Percentiles rank a stretch among this genome's conserved stretches.
phyloP scores from a whole-genome alignment of 768 basidiomycete genomes.

The Lepiota brunneoincarnata region DNA sequence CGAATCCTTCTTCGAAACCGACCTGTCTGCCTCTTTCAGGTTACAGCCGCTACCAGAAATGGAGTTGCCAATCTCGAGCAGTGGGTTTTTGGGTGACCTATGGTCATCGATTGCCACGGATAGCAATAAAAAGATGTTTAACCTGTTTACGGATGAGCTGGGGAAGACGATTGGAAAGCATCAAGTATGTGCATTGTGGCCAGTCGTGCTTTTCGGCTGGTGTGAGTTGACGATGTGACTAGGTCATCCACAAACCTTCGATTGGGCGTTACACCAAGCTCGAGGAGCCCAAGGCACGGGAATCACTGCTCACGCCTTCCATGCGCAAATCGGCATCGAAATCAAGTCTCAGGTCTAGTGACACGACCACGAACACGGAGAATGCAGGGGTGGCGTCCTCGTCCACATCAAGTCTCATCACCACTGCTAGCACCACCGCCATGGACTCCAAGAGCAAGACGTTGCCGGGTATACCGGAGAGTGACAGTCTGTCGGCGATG shows the following conservation, averaged over 20 bases:
- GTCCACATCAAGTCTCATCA: slow-evolving; percentile 26
- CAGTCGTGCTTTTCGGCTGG: background rate
- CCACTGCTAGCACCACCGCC: slow-evolving; percentile 26
- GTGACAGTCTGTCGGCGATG: slow-evolving; percentile 48
- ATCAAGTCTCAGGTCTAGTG: slow-evolving; percentile 36
- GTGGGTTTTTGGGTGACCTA: slow-evolving; percentile 74
- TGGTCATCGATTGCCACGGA: slow-evolving; percentile 90
- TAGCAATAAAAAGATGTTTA: slow-evolving; percentile 90
- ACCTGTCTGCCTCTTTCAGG: slow-evolving; percentile 85
- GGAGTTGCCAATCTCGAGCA: slow-evolving; percentile 54
- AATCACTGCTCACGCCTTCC: slow-evolving; percentile 75
- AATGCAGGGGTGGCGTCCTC: no score
- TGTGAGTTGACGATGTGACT: background rate
- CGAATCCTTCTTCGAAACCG: slow-evolving; percentile 95
- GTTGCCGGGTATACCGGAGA: slow-evolving; percentile 31
- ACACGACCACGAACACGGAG: slow-evolving; percentile 4
- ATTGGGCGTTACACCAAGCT: slow-evolving; percentile 83
- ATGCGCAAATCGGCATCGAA: slow-evolving; percentile 61
- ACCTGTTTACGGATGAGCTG: slow-evolving; percentile 90
- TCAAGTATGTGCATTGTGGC: slow-evolving; percentile 64
- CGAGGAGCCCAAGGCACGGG: slow-evolving; percentile 86
- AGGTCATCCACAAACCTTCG: slow-evolving; percentile 76
- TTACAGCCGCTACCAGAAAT: slow-evolving; percentile 68
- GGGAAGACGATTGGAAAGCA: slow-evolving; percentile 95
- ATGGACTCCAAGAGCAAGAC: slow-evolving; percentile 24